Base-by-base conservation (phyloP, 164 flowering plant species). In the Umbilicus rupestris region DNA sequence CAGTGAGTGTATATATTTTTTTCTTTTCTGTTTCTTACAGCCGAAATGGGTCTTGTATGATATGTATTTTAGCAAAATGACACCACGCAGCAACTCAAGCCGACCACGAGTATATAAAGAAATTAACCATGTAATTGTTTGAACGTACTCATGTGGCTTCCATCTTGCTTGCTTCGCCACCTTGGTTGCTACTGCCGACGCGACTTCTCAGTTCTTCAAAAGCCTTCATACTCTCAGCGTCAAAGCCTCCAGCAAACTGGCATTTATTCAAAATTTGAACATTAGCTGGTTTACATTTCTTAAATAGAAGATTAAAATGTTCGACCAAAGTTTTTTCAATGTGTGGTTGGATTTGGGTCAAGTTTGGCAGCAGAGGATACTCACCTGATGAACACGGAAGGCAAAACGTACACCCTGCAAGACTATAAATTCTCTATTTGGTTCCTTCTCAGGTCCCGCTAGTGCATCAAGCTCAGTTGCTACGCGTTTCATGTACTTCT, bases 211-310 rank as follows among this genome's bases (percentile, higher is more conserved):
- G 78, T 59, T 90, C 98, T 81, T 88, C 93, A 70, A 92, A 92
- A 35, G 89, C 89, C 79, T 82, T 83, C 98, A 92, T 92, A 76
- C 96, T 92, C 66, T 90, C 98, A 11, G 93, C 86, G 77, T 92
- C 98, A 68, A 92, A 87, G 7, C 98, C 98, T 77, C 98, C 96
- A 2, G 93, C 98, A 84, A 92, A 92, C 98, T 92, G 96, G 26
- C 28, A 15, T 35, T 66, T 35, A 2, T 24, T 9, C 19, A 49
- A 65, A 15, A 31, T 65, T 35, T 24, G 24, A 22, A 10, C 12
- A 19, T 47, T 19, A 47, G 52, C 0, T n/a, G 22, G 52, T 47
- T 47, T 19, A 6, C 19, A 17, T 19, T 47, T 62, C 19, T 62
- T 20, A 37, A 22, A 39, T 39, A 63, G 19, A 28, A n/a, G 11